phyloP scores from a whole-genome alignment of 352 stramenopile genomes.

The Pythium guiyangense region DNA sequence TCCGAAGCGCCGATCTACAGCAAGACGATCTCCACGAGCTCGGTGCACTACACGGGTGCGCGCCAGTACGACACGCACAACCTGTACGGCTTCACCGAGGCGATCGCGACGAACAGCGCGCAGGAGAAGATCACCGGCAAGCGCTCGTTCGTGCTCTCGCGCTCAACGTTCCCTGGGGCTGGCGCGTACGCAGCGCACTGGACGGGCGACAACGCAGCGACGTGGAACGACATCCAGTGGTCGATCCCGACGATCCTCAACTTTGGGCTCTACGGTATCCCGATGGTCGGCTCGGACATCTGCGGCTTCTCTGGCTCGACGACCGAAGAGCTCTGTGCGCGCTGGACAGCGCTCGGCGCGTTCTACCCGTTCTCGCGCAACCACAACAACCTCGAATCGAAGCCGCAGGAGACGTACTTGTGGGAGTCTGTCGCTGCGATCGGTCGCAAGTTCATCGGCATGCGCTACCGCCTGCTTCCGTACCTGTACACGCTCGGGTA shows the following conservation, averaged over 20 bases:
- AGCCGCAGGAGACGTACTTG: conserved; percentile 63
- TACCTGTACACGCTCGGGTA: conserved; percentile 81
- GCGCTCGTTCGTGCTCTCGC: conserved; percentile 65
- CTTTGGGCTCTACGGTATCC: conserved; percentile 74
- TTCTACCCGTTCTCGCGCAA: conserved; percentile 82
- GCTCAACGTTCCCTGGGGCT: conserved; percentile 64
- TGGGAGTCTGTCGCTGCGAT: conserved; percentile 43
- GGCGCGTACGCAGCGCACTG: conserved; percentile 65
- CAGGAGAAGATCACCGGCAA: conserved; percentile 50
- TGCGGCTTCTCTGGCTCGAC: conserved; percentile 61
- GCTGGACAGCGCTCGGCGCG: conserved; percentile 71
- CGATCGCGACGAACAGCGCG: conserved; percentile 52
- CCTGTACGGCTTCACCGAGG: conserved; percentile 74
- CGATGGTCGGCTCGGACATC: conserved; percentile 80
- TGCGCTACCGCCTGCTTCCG: conserved; percentile 73
- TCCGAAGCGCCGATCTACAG: conserved; percentile 33
- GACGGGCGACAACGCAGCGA: conserved; percentile 75
- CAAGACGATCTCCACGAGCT: conserved; percentile 61
- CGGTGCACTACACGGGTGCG: conserved; percentile 43
- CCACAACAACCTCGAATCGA: conserved; percentile 62
- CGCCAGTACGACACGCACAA: conserved; percentile 82
- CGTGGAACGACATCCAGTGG: conserved; percentile 73
- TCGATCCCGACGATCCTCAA: conserved; percentile 65
- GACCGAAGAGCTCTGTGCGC: conserved; percentile 63
- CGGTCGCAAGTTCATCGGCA: conserved; percentile 56